Evolutionary conservation across 2,329 filamentous ascomycete genomes (phyloP), one percentile per base, ranked within the genome.

Genomic region (Trichoderma atroviride): DNA sequence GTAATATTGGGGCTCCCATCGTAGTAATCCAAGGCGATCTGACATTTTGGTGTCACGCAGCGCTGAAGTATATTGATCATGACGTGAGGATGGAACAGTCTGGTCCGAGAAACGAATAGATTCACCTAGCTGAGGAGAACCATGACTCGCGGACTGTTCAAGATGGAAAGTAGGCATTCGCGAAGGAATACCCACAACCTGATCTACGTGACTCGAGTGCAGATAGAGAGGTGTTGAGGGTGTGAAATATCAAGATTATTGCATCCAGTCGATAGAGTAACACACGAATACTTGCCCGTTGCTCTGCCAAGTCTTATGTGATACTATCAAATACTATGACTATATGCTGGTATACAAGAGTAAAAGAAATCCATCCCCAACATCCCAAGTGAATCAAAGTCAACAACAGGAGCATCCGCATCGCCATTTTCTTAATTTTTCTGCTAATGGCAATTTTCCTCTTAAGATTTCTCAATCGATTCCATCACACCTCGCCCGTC

Each of bases 1-100:
- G 31, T 67, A 67, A 70, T 66, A 69, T 50, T 31, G 50, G 31
- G 52, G 60, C 67, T 43, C 29, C 13, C 62, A 31, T 59, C 53
- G 47, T 29, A 70, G 68, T 67, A 55, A 67, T 61, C 56, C 61
- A 65, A 24, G 60, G 50, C 47, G 22, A 68, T 68, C 57, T 24
- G 64, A 58, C 56, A 27, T 67, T 40, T 55, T 52, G 29, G 50
- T 59, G 33, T 27, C n/a, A 22, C 47, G 10, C 40, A 22, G 22
- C 14, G 16, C 22, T 14, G 35, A 19, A 29, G 35, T 11, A n/a
- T 7, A 19, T 4, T n/a, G 33, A 19, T 10, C 7, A 31, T 33
- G 31, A 10, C 29, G 31, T 9, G 27, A 57, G 29, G 55, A 9
- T 57, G 4, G 14, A n/a, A 3, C 2, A 2, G 29, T n/a, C 53